These are phyloP conservation scores for Penicillium sp. DNA, from an alignment of 2,329 filamentous ascomycete genomes.

Conservation along the genomic window DNA sequence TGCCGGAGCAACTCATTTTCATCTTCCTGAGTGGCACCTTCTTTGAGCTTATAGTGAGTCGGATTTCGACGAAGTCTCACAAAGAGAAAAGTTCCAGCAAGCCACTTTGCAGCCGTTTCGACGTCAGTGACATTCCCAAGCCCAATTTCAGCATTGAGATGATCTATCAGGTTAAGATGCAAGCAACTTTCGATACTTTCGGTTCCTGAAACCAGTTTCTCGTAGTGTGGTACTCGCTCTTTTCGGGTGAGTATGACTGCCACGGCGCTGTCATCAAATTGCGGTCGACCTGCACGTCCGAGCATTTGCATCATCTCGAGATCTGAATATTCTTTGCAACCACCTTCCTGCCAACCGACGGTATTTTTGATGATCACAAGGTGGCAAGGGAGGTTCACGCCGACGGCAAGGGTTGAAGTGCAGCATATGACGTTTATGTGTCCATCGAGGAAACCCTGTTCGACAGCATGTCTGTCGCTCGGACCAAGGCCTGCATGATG, in stretches of 20 bases:
- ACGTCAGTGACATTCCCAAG: conserved; percentile 69
- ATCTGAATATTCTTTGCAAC: conserved; percentile 72
- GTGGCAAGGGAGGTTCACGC: conserved; percentile 80
- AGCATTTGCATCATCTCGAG: conserved; percentile 91
- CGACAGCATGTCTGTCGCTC: conserved; percentile 65
- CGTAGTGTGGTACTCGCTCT: conserved; percentile 66
- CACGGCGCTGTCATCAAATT: conserved; percentile 74
- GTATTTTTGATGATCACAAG: conserved; percentile 83
- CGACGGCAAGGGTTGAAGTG: conserved; percentile 80
- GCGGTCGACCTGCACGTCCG: conserved; percentile 77
- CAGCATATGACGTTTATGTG: conserved; percentile 81
- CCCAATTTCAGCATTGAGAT: conserved; percentile 80
- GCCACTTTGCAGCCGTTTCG: conserved; percentile 69
- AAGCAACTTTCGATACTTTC: conserved; percentile 76
- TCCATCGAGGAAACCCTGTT: conserved; percentile 67
- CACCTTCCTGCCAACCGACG: conserved; percentile 60
- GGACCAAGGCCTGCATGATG: conserved; percentile 75
- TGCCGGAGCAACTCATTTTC: conserved; percentile 66
- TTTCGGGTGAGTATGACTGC: conserved; percentile 77
- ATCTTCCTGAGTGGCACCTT: conserved; percentile 49
- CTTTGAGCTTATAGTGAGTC: conserved; percentile 65
- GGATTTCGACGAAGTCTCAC: conserved; percentile 73
- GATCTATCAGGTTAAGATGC: conserved; percentile 77
- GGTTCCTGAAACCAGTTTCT: conserved; percentile 70
- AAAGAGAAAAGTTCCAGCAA: conserved; percentile 74